Percentiles rank a stretch among this genome's conserved stretches.
Evolutionary conservation across 305 asterid species (phyloP).

Genomic region (Fraxinus greggii): DNA sequence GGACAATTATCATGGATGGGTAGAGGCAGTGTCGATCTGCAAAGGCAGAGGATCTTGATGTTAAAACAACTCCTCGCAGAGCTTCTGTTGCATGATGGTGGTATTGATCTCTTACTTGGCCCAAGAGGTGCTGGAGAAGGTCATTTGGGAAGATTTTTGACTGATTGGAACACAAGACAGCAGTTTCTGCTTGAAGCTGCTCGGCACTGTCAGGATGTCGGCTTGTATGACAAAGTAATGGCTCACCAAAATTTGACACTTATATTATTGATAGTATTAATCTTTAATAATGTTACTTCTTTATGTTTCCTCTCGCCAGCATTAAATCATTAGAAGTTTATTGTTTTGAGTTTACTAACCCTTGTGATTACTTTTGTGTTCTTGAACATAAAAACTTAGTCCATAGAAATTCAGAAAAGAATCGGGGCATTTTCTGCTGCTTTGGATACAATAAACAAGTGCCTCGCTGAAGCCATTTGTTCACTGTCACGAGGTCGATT

Average conservation of each 20-base stretch:
- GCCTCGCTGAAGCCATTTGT: slow-evolving; percentile 88
- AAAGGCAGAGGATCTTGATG: slow-evolving; percentile 78
- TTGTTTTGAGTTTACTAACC: slow-evolving; percentile 18
- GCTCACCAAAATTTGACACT: slow-evolving; percentile 17
- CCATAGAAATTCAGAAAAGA: slow-evolving; percentile 89
- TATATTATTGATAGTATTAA: background rate
- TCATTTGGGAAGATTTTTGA: slow-evolving; percentile 69
- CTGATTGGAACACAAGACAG: slow-evolving; percentile 66
- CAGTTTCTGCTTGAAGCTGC: slow-evolving; percentile 90
- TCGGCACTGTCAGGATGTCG: slow-evolving; percentile 72
- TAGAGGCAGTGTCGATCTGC: slow-evolving; percentile 77
- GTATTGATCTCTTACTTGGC: slow-evolving; percentile 76
- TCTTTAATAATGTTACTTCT: background rate
- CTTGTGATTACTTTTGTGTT: slow-evolving; percentile 17
- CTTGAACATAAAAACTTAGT: slow-evolving; percentile 38
- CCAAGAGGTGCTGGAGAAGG: slow-evolving; percentile 91
- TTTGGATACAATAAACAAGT: slow-evolving; percentile 77
- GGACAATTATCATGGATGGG: slow-evolving; percentile 91
- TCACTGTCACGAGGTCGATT: slow-evolving; percentile 85
- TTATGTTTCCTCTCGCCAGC: background rate
- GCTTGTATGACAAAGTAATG: slow-evolving; percentile 81
- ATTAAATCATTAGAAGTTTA: slow-evolving; percentile 9
- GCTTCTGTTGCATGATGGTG: slow-evolving; percentile 76
- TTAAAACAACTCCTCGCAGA: slow-evolving; percentile 81
- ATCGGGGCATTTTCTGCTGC: slow-evolving; percentile 90